Conservation (phyloP, 1,284 basidiomycete genomes). For the Trichosporon faecale region DNA sequence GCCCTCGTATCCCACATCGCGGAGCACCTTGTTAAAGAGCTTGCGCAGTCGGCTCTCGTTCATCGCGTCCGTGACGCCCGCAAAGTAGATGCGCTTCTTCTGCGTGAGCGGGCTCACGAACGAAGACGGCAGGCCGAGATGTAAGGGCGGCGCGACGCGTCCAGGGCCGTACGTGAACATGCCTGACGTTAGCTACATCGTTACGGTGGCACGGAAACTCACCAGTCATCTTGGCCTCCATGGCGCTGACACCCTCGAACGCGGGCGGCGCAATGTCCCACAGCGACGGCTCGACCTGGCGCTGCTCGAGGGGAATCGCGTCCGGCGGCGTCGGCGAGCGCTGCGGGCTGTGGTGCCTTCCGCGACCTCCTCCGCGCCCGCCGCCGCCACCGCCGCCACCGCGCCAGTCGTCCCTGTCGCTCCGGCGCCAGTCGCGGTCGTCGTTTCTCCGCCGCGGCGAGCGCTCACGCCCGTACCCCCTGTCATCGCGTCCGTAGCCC, state of each 20-base stretch:
- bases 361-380: slow-evolving; percentile 55
- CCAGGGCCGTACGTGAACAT: slow-evolving; percentile 50
- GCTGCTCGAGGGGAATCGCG: slow-evolving; percentile 74
- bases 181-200: slow-evolving; percentile 31
- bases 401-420: slow-evolving; percentile 20
- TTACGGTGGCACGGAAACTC: slow-evolving; percentile 32
- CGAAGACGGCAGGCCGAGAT: slow-evolving; percentile 39
- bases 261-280: slow-evolving; percentile 96
- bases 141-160: slow-evolving; percentile 44
- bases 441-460: slow-evolving; percentile 21
- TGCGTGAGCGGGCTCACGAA: slow-evolving; percentile 79
- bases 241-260: slow-evolving; percentile 88
- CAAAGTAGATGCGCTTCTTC: slow-evolving; percentile 90
- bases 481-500: slow-evolving; percentile 19
- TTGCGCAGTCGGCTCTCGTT: slow-evolving; percentile 83
- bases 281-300: slow-evolving; percentile 79
- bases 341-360: slow-evolving; percentile 58
- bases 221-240: slow-evolving; percentile 97
- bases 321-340: slow-evolving; percentile 89
- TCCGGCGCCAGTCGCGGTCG: slow-evolving; percentile 15
- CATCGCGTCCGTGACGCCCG: slow-evolving; percentile 86
- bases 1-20: neutral
- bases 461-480: slow-evolving; percentile 18
- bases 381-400: slow-evolving; percentile 46
- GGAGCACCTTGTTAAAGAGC: slow-evolving; percentile 81